Evolutionary conservation across 352 stramenopile species (phyloP), one percentile per base, ranked within the genome.

Genomic region (Phytophthora palmivora): DNA sequence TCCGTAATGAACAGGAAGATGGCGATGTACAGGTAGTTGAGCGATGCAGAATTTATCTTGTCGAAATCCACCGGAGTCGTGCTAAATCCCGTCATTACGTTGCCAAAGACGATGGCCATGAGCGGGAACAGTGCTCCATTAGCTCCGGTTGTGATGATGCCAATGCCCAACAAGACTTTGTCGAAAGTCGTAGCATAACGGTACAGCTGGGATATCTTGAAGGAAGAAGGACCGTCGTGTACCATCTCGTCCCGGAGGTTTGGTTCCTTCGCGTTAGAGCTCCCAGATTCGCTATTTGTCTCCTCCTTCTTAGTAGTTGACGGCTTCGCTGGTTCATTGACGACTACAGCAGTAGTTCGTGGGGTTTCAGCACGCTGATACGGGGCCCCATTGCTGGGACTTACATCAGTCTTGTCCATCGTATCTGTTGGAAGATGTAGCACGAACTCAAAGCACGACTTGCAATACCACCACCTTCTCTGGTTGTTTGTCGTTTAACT

Each of bases 1-100:
- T 77, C 72, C 11, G 72, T 74, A 3, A 75, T 14, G 22, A 87
- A 76, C 7, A 75, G 10, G 22, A 87, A 76, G 12, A 87, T 26
- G 11, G 18, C 44, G 9, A 83, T 43, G n/a, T 32, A 32, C 70
- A 42, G 24, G 82, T 72, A 56, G 47, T 79, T 72, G 6, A 72
- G 19, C 1, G 73, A 38, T 28, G 72, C 51, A 4, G 37, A 47
- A 7, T 69, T 62, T 36, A 84, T 56, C n/a, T n/a, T n/a, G n/a
- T n/a, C n/a, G n/a, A n/a, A n/a, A n/a, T n/a, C n/a, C n/a, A n/a
- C n/a, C n/a, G n/a, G n/a, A n/a, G n/a, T n/a, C n/a, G n/a, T n/a
- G n/a, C n/a, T n/a, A n/a, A n/a, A n/a, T n/a, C n/a, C n/a, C n/a
- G n/a, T n/a, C n/a, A n/a, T n/a, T n/a, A n/a, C n/a, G n/a, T n/a